These are phyloP conservation scores for Tillandsia fasciculata DNA, from an alignment of 176 grass and related monocot genomes.

Conservation along the genomic window DNA sequence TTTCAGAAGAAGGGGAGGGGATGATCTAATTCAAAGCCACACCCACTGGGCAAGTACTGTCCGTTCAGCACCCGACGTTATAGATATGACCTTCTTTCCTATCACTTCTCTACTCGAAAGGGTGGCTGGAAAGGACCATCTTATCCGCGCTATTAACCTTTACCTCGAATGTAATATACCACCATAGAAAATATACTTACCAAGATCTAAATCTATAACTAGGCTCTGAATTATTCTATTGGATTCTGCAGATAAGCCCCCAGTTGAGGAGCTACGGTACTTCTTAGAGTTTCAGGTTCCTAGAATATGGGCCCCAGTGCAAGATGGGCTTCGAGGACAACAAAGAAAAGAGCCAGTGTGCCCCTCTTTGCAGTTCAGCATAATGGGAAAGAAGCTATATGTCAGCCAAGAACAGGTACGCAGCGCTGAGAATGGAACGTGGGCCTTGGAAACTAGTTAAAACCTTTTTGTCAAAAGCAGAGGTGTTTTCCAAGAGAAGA, in stretches of 20 bases:
- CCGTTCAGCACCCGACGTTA: conserved; percentile 44
- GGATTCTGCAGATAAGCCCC: conserved; percentile 54
- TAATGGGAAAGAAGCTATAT: conserved; percentile 62
- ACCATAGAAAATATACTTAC: neutral
- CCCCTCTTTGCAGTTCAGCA: conserved; percentile 58
- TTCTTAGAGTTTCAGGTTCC: conserved; percentile 69
- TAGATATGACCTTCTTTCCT: conserved; percentile 54
- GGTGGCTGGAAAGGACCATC: conserved; percentile 45
- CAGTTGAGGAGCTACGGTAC: conserved; percentile 59
- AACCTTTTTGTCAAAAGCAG: neutral
- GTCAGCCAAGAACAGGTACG: conserved; percentile 52
- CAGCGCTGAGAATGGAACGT: neutral
- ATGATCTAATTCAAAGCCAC: conserved; percentile 56
- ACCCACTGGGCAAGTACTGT: conserved; percentile 42
- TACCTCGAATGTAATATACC: conserved; percentile 60
- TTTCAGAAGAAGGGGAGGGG: conserved; percentile 58
- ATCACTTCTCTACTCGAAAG: conserved; percentile 43
- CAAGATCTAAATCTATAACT: neutral
- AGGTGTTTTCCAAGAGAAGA: neutral
- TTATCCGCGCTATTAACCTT: conserved; percentile 50
- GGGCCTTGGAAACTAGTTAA: neutral
- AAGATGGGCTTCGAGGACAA: conserved; percentile 33
- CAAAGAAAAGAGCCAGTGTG: conserved; percentile 67
- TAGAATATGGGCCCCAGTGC: conserved; percentile 52
- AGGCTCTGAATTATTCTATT: neutral